Base-by-base conservation (phyloP, 108 stramenopile genomes). In the Seminavis robusta region DNA sequence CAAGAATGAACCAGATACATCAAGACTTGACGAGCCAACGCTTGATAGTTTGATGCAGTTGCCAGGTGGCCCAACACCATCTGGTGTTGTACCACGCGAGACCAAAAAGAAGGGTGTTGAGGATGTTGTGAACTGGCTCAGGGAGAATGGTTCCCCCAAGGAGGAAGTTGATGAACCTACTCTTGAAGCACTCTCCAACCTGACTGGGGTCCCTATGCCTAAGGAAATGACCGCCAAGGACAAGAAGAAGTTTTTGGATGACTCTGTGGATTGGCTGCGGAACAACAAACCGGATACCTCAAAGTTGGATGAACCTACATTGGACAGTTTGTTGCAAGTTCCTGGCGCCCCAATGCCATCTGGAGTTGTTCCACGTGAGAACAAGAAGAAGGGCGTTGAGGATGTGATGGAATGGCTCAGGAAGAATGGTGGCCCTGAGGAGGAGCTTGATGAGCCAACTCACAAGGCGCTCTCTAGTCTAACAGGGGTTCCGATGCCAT, bases 111-210 rank as follows among this genome's bases (percentile, higher is more conserved):
- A 17, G 16, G 31, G 45, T 31, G n/a, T 68, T 26, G 74, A 76
- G n/a, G 43, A 36, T 34, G 56, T 52, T 37, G 33, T 75, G 25
- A 47, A 67, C 43, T 75, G 67, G 67, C 39, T 69, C 26, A 34
- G 74, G 13, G 42, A 28, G 30, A 54, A 56, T 26, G 59, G 39
- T 3, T 44, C 57, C 1, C 45, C 1, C 2, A 2, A 29, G 9
- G 48, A 34, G 8, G 52, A 48, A 6, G 11, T 59, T 7, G 57
- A 59, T 32, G 44, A 47, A 29, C 57, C 57, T 2, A 59, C 44
- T 10, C 9, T 59, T 1, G 16, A 11, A 1, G 45, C 45, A 24
- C 29, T 59, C 3, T 13, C 44, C 10, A 59, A 45, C 17, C 45
- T 59, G 10, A 30, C 57, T 48, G 23, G 47, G 28, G 5, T 40